phyloP scores from a whole-genome alignment of 129 eudicot species.

The Mikania micrantha region DNA sequence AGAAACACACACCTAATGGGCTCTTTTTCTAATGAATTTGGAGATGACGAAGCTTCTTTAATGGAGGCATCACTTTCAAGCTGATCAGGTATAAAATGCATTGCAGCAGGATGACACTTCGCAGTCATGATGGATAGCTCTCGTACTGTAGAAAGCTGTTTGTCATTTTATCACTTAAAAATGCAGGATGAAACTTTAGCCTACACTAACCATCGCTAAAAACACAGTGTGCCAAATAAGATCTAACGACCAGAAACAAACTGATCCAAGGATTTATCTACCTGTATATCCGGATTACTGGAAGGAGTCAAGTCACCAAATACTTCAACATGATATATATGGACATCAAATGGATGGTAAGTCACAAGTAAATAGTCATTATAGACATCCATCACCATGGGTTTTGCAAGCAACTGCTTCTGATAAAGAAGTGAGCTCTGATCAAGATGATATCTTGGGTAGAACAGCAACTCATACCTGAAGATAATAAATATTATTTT shows the following conservation, averaged over 20 bases:
- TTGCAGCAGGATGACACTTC: slow-evolving; percentile 93
- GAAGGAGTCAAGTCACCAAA: slow-evolving; percentile 86
- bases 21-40: slow-evolving; percentile 48
- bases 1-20: slow-evolving; percentile 62
- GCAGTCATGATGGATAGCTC: slow-evolving; percentile 98
- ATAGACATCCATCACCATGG: slow-evolving; percentile 96
- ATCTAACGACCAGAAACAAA: neutral
- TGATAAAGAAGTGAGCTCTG: slow-evolving; percentile 82
- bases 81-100: slow-evolving; percentile 92
- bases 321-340: slow-evolving; percentile 72
- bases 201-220: slow-evolving; percentile 19
- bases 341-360: slow-evolving; percentile 95
- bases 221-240: neutral
- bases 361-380: slow-evolving; percentile 89
- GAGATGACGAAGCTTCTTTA: slow-evolving; percentile 38
- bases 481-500: slow-evolving; percentile 13
- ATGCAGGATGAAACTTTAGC: slow-evolving; percentile 43
- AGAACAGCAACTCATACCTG: slow-evolving; percentile 94
- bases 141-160: slow-evolving; percentile 99
- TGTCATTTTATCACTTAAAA: slow-evolving; percentile 98
- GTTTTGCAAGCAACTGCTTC: slow-evolving; percentile 72
- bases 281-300: slow-evolving; percentile 76
- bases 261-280: slow-evolving; percentile 19
- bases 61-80: slow-evolving; percentile 37
- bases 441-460: slow-evolving; percentile 98